phyloP scores from a whole-genome alignment of 1,284 basidiomycete species.

The Ustilago esculenta region DNA sequence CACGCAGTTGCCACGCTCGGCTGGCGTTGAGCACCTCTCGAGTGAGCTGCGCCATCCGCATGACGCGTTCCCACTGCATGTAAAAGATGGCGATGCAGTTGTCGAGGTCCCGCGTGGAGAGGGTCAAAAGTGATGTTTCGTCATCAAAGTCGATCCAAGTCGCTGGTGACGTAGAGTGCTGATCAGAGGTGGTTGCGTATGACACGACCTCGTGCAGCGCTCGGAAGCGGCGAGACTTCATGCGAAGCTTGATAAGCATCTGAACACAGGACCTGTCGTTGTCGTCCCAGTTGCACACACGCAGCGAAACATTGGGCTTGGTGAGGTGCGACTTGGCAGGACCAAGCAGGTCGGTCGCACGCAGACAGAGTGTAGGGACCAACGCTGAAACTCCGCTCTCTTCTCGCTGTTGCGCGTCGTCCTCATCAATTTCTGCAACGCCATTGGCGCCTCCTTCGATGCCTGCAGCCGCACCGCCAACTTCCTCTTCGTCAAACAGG shows the following conservation, averaged over 20 bases:
- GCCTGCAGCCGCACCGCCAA: background rate
- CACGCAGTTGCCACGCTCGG: slow-evolving; percentile 41
- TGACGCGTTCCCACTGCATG: slow-evolving; percentile 88
- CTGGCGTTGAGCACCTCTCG: slow-evolving; percentile 72
- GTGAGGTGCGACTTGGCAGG: slow-evolving; percentile 82
- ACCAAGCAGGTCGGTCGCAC: slow-evolving; percentile 80
- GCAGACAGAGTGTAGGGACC: slow-evolving; percentile 83
- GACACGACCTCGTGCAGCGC: slow-evolving; percentile 26
- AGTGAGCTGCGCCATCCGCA: slow-evolving; percentile 89
- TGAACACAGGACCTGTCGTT: slow-evolving; percentile 74
- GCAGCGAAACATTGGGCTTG: slow-evolving; percentile 86
- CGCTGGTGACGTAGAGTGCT: slow-evolving; percentile 78
- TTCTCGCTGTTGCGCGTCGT: slow-evolving; percentile 68
- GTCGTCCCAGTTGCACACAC: slow-evolving; percentile 90
- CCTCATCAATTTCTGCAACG: slow-evolving; percentile 4
- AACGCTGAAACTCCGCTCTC: slow-evolving; percentile 71
- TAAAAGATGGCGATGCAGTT: slow-evolving; percentile 86
- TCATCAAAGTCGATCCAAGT: slow-evolving; percentile 83
- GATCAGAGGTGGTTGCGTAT: slow-evolving; percentile 48
- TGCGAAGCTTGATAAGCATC: slow-evolving; percentile 73
- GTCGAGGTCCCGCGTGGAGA: slow-evolving; percentile 83
- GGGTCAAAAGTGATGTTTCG: slow-evolving; percentile 82
- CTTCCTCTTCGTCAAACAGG: slow-evolving; percentile 23
- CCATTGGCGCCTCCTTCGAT: background rate
- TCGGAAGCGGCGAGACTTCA: slow-evolving; percentile 56